Conservation (phyloP, 768 basidiomycete genomes). For the Gelatoporia subvermispora region DNA sequence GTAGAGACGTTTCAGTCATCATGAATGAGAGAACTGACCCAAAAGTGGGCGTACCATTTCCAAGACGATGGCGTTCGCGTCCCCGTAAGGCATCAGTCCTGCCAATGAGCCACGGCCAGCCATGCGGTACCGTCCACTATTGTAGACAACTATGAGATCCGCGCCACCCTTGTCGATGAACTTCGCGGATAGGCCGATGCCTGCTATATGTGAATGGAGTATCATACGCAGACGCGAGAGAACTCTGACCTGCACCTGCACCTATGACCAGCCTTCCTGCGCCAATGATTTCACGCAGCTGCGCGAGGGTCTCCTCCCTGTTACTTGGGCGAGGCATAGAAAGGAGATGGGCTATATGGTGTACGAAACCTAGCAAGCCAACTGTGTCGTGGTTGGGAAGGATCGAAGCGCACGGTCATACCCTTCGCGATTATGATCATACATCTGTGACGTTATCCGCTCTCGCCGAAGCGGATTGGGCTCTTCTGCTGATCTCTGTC, state of each 20-base stretch:
- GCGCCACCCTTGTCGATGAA: slow-evolving; percentile 16
- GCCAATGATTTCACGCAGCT: slow-evolving; percentile 11
- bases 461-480: too few relatives aligned
- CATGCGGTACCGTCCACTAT: slow-evolving; percentile 16
- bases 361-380: too few relatives aligned
- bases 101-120: slow-evolving; percentile 12
- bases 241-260: slow-evolving; percentile 7
- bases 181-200: slow-evolving; percentile 14
- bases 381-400: too few relatives aligned
- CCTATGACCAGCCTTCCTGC: slow-evolving; percentile 10
- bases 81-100: slow-evolving; percentile 15
- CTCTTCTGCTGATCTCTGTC: too few relatives aligned
- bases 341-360: too few relatives aligned
- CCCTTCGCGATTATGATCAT: too few relatives aligned
- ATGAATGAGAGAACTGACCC: not conserved
- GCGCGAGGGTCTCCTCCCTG: slow-evolving; percentile 10
- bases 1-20: not conserved
- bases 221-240: not conserved
- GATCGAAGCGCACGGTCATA: too few relatives aligned
- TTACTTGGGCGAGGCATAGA: slow-evolving; percentile 8
- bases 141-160: slow-evolving; percentile 15
- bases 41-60: slow-evolving; percentile 8
- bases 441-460: too few relatives aligned
- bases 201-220: not conserved
- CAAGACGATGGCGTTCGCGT: slow-evolving; percentile 13